Conservation (phyloP, 495 filamentous ascomycete genomes). For the Amniculicola lignicola region DNA sequence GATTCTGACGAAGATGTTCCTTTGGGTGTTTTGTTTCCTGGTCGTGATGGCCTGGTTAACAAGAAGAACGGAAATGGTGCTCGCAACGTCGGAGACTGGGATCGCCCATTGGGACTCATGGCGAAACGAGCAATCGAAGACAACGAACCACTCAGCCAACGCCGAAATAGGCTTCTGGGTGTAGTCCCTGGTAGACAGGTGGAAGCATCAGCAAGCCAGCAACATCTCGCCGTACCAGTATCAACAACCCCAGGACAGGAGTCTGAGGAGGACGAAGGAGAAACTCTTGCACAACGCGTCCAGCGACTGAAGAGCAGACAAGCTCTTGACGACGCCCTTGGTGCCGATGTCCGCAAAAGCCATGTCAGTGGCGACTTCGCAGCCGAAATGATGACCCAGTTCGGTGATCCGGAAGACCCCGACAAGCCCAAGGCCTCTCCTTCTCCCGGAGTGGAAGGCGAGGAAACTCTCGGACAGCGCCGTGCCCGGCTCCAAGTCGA, state of each 20-base stretch:
- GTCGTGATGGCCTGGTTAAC: constrained; percentile 52
- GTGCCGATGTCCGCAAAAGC: constrained; percentile 46
- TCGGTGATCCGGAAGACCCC: constrained; percentile 50
- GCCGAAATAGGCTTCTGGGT: constrained; percentile 74
- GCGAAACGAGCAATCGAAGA: constrained; percentile 84
- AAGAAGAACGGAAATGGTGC: constrained; percentile 36
- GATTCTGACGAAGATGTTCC: constrained; percentile 67
- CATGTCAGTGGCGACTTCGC: constrained; percentile 74
- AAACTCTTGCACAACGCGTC: constrained; percentile 75
- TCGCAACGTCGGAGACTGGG: constrained; percentile 35
- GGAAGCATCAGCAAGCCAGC: constrained; percentile 15
- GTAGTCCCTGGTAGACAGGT: constrained; percentile 38
- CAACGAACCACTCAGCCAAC: constrained; percentile 78
- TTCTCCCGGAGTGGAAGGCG: constrained; percentile 46
- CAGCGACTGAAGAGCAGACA: constrained; percentile 61
- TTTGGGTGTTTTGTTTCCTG: constrained; percentile 72
- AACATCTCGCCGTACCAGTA: constrained; percentile 17
- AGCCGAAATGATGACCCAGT: constrained; percentile 70
- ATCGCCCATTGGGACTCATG: constrained; percentile 78
- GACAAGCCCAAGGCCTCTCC: constrained; percentile 37
- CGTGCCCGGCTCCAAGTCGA: constrained; percentile 76
- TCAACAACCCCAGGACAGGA: constrained; percentile 16
- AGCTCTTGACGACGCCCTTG: constrained; percentile 42
- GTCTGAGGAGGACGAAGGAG: constrained; percentile 59
- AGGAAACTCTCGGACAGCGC: constrained; percentile 88